Evolutionary conservation across 2,329 filamentous ascomycete genomes (phyloP).

Genomic region (Trichoderma citrinoviride): DNA sequence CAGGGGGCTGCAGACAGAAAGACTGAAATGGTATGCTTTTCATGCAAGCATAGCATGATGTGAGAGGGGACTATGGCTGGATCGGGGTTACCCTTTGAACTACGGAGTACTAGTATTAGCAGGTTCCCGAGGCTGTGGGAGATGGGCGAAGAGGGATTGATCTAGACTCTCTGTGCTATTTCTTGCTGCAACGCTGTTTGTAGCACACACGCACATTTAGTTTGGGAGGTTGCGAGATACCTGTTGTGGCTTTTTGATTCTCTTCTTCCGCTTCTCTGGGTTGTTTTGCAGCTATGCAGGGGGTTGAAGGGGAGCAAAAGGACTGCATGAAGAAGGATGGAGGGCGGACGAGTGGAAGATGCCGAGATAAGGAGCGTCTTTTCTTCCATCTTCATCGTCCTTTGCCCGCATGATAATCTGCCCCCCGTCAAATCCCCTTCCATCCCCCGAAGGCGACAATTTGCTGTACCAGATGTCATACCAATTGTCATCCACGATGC

Average conservation of each 20-base stretch:
- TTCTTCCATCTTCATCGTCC: neutral
- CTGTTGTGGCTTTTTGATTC: neutral
- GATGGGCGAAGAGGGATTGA: neutral
- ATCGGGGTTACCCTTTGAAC: neutral
- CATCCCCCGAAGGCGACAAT: neutral
- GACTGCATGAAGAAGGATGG: neutral
- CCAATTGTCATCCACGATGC: neutral
- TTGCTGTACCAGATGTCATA: neutral
- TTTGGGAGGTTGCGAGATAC: neutral
- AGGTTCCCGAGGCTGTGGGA: conserved; percentile 10
- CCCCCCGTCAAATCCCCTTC: neutral
- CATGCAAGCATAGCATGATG: conserved; percentile 20
- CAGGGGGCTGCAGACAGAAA: neutral
- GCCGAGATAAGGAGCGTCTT: neutral
- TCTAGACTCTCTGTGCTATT: conserved; percentile 1
- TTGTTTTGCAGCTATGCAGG: neutral
- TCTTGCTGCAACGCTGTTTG: neutral
- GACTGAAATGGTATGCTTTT: conserved; percentile 7
- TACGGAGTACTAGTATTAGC: neutral
- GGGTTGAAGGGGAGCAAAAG: neutral
- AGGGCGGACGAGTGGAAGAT: neutral
- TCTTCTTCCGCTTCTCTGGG: neutral
- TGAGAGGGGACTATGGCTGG: neutral
- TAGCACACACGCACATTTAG: neutral
- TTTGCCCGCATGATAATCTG: no score